Base-by-base conservation (phyloP, 2,329 filamentous ascomycete genomes). In the Bipolaris sorokiniana region DNA sequence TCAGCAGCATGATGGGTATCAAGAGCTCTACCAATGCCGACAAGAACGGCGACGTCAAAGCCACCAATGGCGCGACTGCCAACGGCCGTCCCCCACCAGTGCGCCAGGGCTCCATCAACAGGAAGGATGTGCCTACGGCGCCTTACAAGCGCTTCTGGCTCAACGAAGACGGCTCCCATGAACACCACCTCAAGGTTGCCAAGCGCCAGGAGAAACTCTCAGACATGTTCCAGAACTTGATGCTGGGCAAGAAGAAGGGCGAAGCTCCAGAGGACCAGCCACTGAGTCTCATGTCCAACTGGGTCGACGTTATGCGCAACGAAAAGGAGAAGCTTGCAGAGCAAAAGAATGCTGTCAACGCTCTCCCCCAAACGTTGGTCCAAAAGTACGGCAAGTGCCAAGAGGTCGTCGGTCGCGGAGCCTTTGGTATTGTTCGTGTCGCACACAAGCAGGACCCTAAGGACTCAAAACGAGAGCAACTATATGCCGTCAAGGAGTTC, bases 301-400 rank as follows among this genome's bases (percentile, higher is more conserved):
- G 94, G 94, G 93, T 97, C 54, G 94, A 97, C 75, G 93, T 96
- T 61, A 83, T 97, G 66, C 91, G 92, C 75, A 90, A 86, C 65
- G 93, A 97, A 76, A 92, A 92, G 75, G 92, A 96, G 58, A 86
- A 84, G 73, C 76, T 88, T 50, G 88, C 88, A 1, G 80, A 85
- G 37, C 91, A 96, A 68, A 92, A 89, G 79, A 95, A 89, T 75
- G 87, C 86, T 22, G 89, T 89, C 0, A 90, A 89, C 71, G 90
- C 89, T 70, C 84, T 89, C 16, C 89, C 90, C 15, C 87, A 87
- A 18, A 92, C 92, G 0, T 82, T 99, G 47, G 91, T 95, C 1
- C 92, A 98, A 73, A 98, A 98, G 76, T 99, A 99, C 75, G 95
- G 95, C 68, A 98, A 98, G 79, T 98, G 95, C 74, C 94, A 98